phyloP scores from a whole-genome alignment of 176 grass and related monocot species.

The Pharus latifolius region DNA sequence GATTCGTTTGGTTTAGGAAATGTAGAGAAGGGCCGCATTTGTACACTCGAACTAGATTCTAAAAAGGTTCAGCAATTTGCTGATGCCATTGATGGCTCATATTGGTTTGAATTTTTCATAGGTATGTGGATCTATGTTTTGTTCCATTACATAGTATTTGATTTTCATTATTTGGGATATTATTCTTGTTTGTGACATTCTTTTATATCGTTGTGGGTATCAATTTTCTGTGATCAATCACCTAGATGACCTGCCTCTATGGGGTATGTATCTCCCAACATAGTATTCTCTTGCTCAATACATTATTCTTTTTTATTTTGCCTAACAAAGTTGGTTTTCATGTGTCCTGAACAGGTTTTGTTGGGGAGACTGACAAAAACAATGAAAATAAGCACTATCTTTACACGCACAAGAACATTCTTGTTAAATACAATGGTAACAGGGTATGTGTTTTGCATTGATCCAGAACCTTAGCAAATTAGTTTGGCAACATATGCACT shows the following conservation, averaged over 20 bases:
- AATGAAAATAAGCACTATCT: constrained; percentile 90
- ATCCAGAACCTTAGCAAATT: background rate
- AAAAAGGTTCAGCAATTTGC: constrained; percentile 72
- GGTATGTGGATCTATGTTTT: constrained; percentile 44
- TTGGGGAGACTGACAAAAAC: constrained; percentile 84
- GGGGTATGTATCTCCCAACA: constrained; percentile 58
- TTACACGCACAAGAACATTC: constrained; percentile 84
- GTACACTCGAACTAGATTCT: constrained; percentile 64
- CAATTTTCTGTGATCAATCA: background rate
- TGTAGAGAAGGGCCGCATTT: constrained; percentile 58
- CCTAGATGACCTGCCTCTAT: constrained; percentile 92
- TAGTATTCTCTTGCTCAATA: background rate
- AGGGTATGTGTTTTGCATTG: constrained; percentile 35
- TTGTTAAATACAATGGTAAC: constrained; percentile 69
- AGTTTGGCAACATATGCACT: constrained; percentile 3
- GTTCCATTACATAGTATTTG: background rate
- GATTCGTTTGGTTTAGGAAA: constrained; percentile 44
- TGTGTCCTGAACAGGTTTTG: constrained; percentile 50
- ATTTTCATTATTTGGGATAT: background rate
- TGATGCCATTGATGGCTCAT: constrained; percentile 81
- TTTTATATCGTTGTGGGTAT: background rate
- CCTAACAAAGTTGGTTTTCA: background rate
- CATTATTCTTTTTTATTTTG: background rate
- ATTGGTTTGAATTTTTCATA: constrained; percentile 99
- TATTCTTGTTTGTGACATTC: constrained; percentile 18